Evolutionary conservation across 169 alveolate species (phyloP), one percentile per base, ranked within the genome.

Genomic region (Plasmodium billcollinsi): DNA sequence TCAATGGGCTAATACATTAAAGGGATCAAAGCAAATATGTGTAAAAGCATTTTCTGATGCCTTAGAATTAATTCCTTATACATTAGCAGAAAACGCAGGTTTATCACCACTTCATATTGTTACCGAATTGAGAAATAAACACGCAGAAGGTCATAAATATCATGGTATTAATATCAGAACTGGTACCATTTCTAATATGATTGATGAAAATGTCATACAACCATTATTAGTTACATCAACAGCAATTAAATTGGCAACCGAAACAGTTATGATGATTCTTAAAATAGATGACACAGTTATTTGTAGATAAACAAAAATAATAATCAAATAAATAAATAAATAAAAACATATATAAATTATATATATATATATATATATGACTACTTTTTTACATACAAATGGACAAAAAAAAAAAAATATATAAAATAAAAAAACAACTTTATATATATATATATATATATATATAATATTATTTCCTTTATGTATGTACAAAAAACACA

Each of bases 51-150:
- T 95, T 94, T 99, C 99, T 12, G 99, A 99, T 78, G 99, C 99
- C 50, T 95, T 99, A 63, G 99, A 99, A 95, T 97, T 98, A 70
- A 97, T 99, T 49, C 99, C 99, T 6, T 98, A 98, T 97, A 99
- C 99, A 52, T 97, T 99, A n/a, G 99, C 99, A 5, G 99, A 98
- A 95, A 99, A 99, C 90, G 99, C 99, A n/a, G 99, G 99, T 8
- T 95, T 99, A 74, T 96, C 97, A 90, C 99, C 99, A 54, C 96
- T 98, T 85, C 96, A 97, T 78, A 95, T 98, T 61, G 99, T 98
- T 65, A 98, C 99, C 45, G 99, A 98, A 72, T 93, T 99, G 75
- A 95, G 99, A 89, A 91, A 90, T 61, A 97, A 92, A 76, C 99
- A 98, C 90, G 90, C 95, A 29, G 95, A 94, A 58, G 99, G 99